phyloP scores from a whole-genome alignment of 139 green algal genomes.

The Pleodorina starrii region DNA sequence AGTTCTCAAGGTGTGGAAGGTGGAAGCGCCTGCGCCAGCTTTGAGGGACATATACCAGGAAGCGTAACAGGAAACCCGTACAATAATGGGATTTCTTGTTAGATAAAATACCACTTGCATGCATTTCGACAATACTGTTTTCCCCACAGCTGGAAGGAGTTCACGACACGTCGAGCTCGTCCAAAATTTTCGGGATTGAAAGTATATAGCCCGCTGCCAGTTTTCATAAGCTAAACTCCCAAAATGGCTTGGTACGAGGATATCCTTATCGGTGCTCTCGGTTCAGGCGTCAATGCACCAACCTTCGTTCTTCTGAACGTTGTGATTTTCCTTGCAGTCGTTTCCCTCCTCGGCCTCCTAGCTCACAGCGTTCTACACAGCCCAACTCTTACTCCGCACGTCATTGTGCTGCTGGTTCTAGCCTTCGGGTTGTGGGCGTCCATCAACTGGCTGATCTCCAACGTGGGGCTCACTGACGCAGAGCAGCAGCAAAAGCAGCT shows the following conservation, averaged over 20 bases:
- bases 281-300: constrained; percentile 43
- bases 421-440: constrained; percentile 46
- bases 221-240: background rate
- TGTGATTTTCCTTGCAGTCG: constrained; percentile 9
- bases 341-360: constrained; percentile 30
- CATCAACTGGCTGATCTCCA: constrained; percentile 55
- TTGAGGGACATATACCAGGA: too few species aligned
- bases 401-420: constrained; percentile 48
- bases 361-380: constrained; percentile 24
- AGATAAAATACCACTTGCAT: too few species aligned
- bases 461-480: constrained; percentile 27
- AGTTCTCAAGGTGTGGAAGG: constrained; percentile 1
- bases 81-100: too few species aligned
- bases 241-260: constrained; percentile 37
- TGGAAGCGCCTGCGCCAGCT: too few species aligned
- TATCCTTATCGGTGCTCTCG: constrained; percentile 46
- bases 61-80: too few species aligned
- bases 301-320: constrained; percentile 47
- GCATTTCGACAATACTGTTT: too few species aligned
- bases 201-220: background rate
- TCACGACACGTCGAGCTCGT: background rate
- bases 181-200: background rate
- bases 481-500: constrained; percentile 41
- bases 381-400: constrained; percentile 46
- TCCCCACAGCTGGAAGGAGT: too few species aligned